Percentiles rank a stretch among this genome's conserved stretches.
Conservation (phyloP, 352 stramenopile genomes). For the Pseudoperonospora humuli region DNA sequence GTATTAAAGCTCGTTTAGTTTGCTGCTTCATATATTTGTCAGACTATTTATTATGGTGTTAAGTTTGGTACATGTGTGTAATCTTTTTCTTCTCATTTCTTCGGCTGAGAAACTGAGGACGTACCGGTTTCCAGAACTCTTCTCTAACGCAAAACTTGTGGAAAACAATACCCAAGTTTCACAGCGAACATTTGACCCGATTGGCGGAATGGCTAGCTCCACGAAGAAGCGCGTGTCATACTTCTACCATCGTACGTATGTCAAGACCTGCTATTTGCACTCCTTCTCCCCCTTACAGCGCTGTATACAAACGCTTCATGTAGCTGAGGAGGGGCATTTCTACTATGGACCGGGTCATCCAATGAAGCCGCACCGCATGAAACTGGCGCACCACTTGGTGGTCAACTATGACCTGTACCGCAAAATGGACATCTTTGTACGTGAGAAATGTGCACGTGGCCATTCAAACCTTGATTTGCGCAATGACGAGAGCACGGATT, state of each 20-base stretch:
- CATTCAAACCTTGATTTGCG: slow-evolving; percentile 5
- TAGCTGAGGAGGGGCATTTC: slow-evolving; percentile 94
- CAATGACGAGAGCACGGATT: too few species aligned
- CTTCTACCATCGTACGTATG: slow-evolving; percentile 76
- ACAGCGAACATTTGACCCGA: too few species aligned
- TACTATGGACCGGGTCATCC: slow-evolving; percentile 95
- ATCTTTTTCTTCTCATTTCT: too few species aligned
- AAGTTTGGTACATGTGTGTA: too few species aligned
- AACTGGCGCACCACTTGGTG: slow-evolving; percentile 97
- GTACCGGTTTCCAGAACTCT: neutral
- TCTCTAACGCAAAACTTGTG: too few species aligned
- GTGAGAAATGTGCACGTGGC: neutral
- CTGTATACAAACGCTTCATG: neutral
- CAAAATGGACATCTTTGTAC: slow-evolving; percentile 98
- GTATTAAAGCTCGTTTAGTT: too few species aligned
- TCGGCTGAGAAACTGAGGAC: neutral
- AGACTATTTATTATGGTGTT: too few species aligned
- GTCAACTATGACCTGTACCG: slow-evolving; percentile 98
- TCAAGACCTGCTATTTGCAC: neutral
- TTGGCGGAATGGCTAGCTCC: slow-evolving; percentile 26
- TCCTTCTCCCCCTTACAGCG: neutral
- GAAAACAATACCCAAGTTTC: too few species aligned
- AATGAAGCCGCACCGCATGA: slow-evolving; percentile 97
- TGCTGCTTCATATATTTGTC: too few species aligned
- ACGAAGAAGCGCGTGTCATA: slow-evolving; percentile 79